Conservation (phyloP, 2,329 filamentous ascomycete species). For the Geosmithia flava region DNA sequence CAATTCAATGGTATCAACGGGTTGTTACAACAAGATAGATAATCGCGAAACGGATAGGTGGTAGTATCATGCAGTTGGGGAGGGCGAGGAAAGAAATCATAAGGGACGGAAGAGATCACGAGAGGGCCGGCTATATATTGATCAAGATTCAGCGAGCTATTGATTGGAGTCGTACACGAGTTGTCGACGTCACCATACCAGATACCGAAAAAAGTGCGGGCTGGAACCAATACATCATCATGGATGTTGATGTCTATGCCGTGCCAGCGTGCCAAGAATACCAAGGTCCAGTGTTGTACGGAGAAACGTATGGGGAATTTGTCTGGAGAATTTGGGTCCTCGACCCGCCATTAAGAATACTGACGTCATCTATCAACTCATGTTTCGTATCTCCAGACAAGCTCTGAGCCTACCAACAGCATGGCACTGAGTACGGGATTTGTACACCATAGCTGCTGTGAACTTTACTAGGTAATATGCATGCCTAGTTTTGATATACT, state of each 20-base stretch:
- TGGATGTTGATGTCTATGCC: neutral
- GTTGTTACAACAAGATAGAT: no score
- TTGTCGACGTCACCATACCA: neutral
- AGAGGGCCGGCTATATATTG: neutral
- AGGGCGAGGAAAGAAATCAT: neutral
- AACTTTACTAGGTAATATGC: no score
- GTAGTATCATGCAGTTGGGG: neutral
- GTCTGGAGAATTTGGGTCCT: neutral
- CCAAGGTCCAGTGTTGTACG: neutral
- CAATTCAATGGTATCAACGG: neutral
- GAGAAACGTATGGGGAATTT: neutral
- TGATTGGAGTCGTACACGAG: neutral
- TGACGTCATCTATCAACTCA: neutral
- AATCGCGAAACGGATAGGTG: neutral
- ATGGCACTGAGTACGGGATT: no score
- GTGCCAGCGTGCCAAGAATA: neutral
- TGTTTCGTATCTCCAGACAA: neutral
- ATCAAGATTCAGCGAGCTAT: neutral
- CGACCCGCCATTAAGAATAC: neutral
- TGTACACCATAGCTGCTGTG: neutral
- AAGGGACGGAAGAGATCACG: neutral
- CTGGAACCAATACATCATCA: neutral
- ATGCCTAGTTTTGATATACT: no score
- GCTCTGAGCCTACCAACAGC: no score
- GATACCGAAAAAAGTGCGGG: neutral